phyloP scores from a whole-genome alignment of 495 filamentous ascomycete genomes.

The Xylaria scruposa region DNA sequence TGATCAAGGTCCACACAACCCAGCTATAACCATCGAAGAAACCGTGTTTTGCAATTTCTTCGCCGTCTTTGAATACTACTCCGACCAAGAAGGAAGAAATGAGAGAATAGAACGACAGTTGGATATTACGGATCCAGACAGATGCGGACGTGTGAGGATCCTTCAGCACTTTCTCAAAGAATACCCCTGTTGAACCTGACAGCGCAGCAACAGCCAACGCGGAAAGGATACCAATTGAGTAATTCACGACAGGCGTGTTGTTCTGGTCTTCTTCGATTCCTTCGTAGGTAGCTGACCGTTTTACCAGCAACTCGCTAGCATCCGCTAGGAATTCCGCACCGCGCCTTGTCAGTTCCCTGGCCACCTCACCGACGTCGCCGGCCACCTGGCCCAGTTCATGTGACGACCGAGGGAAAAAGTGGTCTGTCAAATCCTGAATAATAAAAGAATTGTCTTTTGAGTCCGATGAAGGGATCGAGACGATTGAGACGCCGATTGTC shows the following conservation, averaged over 20 bases:
- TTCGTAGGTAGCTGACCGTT: conserved; percentile 93
- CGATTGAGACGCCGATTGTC: conserved; percentile 82
- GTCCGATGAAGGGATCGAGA: conserved; percentile 73
- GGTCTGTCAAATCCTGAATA: conserved; percentile 62
- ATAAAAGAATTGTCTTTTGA: conserved; percentile 51
- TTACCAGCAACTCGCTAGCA: conserved; percentile 50
- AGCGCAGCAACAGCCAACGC: conserved; percentile 77
- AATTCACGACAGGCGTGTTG: conserved; percentile 71
- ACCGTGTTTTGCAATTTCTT: conserved; percentile 78
- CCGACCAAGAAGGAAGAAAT: conserved; percentile 87
- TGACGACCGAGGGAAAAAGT: conserved; percentile 77
- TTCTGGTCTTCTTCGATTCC: conserved; percentile 85
- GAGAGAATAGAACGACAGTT: conserved; percentile 89
- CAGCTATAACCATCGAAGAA: conserved; percentile 94
- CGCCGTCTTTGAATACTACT: conserved; percentile 84
- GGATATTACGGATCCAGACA: conserved; percentile 92
- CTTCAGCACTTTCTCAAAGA: conserved; percentile 95
- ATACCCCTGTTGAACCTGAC: conserved; percentile 85
- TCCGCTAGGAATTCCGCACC: conserved; percentile 49
- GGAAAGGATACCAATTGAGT: conserved; percentile 75
- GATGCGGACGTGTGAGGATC: conserved; percentile 73
- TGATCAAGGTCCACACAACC: conserved; percentile 85
- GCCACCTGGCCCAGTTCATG: conserved; percentile 62
- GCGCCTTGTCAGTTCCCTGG: conserved; percentile 56
- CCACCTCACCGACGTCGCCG: conserved; percentile 51